Base-by-base conservation (phyloP, 106 monocot species). In the Dioscorea alata region DNA sequence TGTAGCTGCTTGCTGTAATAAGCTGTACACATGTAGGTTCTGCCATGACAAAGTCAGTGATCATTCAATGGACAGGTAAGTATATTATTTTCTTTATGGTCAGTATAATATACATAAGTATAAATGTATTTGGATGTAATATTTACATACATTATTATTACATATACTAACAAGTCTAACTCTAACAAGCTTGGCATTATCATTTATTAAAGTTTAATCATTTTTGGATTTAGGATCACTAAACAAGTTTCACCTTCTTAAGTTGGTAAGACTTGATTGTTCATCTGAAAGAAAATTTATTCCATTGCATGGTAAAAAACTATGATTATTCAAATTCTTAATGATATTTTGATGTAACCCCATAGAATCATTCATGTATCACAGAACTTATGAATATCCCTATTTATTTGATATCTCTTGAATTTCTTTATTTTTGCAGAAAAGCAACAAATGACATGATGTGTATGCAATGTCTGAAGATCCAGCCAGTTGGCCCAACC, bases 31-130 rank as follows among this genome's bases (percentile, higher is more conserved):
- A 32, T 99, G 99, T 81, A 80, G 99, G 57, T 93, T 99, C 70
- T 99, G 99, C 77, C 99, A 99, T 82, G 99, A 99, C 76, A 90
- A 88, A 87, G 85, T 88, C 67, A 99, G 93, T 51, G 93, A 99
- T 81, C 99, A 99, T 81, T 82, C 85, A 10, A 99, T 99, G 93
- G 99, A 99, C 50, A 93, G 99, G 99, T 93, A 42, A 10, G 42
- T 42, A 42, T 42, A 83, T 0, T n/a, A 49, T 60, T 73, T 72
- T 24, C 57, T 0, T 73, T 78, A 60, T 24, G 15, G 18, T 54
- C 13, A 16, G 1, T 54, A 54, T 28, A 28, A 3, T 28, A 28
- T 28, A 3, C 28, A 28, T 28, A 28, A 1, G 28, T 28, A 3
- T 28, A 28, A 28, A 28, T 28, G 28, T 28, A 1, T 28, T 28